Evolutionary conservation across 768 basidiomycete species (phyloP).

Genomic region (Auricularia sp.): DNA sequence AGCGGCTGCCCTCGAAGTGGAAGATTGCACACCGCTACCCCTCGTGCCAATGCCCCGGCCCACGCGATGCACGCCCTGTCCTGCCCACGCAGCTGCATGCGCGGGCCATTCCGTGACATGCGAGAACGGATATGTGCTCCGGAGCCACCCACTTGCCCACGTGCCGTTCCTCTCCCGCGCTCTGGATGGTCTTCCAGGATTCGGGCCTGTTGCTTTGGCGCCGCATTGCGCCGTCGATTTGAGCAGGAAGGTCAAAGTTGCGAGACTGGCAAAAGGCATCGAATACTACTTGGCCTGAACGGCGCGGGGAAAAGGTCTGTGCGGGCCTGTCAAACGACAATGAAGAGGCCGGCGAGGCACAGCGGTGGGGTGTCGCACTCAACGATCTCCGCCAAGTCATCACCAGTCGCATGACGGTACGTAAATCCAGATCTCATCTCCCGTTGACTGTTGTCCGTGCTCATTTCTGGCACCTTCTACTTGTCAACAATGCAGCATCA

Average conservation of each 20-base stretch:
- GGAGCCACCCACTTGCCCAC: slow-evolving; percentile 36
- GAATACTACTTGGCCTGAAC: slow-evolving; percentile 53
- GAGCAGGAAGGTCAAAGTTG: slow-evolving; percentile 61
- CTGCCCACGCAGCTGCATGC: slow-evolving; percentile 53
- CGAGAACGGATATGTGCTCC: slow-evolving; percentile 56
- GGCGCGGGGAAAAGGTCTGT: slow-evolving; percentile 55
- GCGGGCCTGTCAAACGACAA: slow-evolving; percentile 32
- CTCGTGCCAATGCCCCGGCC: slow-evolving; percentile 49
- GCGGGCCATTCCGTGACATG: slow-evolving; percentile 48
- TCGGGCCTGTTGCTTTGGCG: slow-evolving; percentile 70
- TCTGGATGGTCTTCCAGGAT: slow-evolving; percentile 61
- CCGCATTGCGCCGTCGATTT: slow-evolving; percentile 73
- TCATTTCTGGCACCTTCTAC: no score
- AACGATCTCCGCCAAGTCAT: slow-evolving; percentile 38
- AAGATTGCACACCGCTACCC: slow-evolving; percentile 43
- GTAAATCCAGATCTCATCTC: not conserved
- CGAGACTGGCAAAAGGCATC: slow-evolving; percentile 61
- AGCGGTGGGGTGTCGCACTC: slow-evolving; percentile 64
- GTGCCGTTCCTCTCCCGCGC: slow-evolving; percentile 28
- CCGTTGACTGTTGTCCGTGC: not conserved
- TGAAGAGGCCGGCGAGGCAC: slow-evolving; percentile 58
- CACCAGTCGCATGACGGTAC: not conserved
- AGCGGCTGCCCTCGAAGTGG: not conserved
- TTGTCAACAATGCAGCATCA: no score
- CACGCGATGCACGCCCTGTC: slow-evolving; percentile 61